phyloP scores from a whole-genome alignment of 768 basidiomycete genomes.

The Floccularia luteovirens region DNA sequence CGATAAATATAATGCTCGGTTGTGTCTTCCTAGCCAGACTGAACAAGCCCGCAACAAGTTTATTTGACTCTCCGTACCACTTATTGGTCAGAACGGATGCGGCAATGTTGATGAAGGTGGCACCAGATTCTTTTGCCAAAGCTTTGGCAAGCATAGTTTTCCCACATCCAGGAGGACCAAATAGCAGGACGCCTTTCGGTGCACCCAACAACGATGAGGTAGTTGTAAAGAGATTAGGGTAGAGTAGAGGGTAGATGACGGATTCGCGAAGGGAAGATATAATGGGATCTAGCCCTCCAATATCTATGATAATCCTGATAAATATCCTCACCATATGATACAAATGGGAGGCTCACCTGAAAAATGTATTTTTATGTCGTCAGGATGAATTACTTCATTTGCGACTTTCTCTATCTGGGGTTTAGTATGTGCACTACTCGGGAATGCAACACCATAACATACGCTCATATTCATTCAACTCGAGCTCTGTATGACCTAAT shows the following conservation, averaged over 20 bases:
- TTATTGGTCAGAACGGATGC: constrained; percentile 40
- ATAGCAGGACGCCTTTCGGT: constrained; percentile 93
- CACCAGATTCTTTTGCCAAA: constrained; percentile 93
- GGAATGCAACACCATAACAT: constrained; percentile 15
- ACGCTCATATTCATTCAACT: constrained; percentile 91
- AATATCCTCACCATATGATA: background rate
- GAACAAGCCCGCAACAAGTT: constrained; percentile 91
- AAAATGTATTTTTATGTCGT: constrained; percentile 77
- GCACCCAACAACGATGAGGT: constrained; percentile 80
- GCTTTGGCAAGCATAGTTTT: constrained; percentile 99
- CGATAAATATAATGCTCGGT: constrained; percentile 96
- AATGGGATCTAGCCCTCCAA: constrained; percentile 91
- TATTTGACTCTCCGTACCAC: constrained; percentile 61
- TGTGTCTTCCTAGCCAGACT: constrained; percentile 90
- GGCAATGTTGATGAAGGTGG: constrained; percentile 79
- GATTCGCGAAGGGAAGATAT: constrained; percentile 88
- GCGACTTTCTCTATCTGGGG: constrained; percentile 82
- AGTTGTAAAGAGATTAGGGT: constrained; percentile 79
- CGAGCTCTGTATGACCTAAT: constrained; percentile 62
- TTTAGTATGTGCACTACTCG: background rate
- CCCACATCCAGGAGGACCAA: constrained; percentile 96
- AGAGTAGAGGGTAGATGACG: constrained; percentile 90
- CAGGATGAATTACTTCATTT: constrained; percentile 87
- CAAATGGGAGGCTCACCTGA: constrained; percentile 37
- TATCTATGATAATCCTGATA: constrained; percentile 38